These are phyloP conservation scores for Volvox carteri DNA, from an alignment of 163 green algal species.

Conservation along the genomic window DNA sequence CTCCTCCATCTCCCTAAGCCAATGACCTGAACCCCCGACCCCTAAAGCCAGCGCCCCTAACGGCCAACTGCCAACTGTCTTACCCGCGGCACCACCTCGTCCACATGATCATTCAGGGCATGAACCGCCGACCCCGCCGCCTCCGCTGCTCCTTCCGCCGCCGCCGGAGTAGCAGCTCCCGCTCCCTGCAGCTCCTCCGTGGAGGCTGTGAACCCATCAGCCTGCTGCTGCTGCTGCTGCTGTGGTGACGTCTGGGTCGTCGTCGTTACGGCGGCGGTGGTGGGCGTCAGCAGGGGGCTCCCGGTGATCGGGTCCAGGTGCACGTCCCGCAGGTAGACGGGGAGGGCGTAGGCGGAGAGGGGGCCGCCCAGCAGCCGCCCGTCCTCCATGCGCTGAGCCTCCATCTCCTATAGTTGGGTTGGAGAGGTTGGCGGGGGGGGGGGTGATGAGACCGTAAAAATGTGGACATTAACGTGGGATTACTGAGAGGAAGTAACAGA, in stretches of 20 bases:
- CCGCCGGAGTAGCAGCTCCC: background rate
- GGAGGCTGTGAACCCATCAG: too few relatives aligned
- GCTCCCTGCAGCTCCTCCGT: background rate
- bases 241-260: too few relatives aligned
- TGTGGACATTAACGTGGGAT: too few relatives aligned
- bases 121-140: background rate
- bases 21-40: background rate
- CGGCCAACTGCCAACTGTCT: background rate
- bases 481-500: too few relatives aligned
- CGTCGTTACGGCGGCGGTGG: too few relatives aligned
- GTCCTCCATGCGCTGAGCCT: conserved; percentile 61
- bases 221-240: background rate
- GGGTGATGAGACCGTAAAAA: too few relatives aligned
- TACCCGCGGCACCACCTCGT: conserved; percentile 25
- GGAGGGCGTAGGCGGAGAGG: conserved; percentile 60
- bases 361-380: conserved; percentile 54
- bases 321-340: conserved; percentile 67
- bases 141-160: background rate
- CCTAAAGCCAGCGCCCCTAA: too few relatives aligned
- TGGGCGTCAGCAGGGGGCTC: background rate
- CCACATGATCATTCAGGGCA: background rate
- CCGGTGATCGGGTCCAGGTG: conserved; percentile 57
- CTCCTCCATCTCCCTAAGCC: background rate
- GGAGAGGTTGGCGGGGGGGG: background rate
- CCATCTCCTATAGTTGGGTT: conserved; percentile 62